These are phyloP conservation scores for Clathrus columnatus DNA, from an alignment of 768 basidiomycete genomes.

Conservation along the genomic window DNA sequence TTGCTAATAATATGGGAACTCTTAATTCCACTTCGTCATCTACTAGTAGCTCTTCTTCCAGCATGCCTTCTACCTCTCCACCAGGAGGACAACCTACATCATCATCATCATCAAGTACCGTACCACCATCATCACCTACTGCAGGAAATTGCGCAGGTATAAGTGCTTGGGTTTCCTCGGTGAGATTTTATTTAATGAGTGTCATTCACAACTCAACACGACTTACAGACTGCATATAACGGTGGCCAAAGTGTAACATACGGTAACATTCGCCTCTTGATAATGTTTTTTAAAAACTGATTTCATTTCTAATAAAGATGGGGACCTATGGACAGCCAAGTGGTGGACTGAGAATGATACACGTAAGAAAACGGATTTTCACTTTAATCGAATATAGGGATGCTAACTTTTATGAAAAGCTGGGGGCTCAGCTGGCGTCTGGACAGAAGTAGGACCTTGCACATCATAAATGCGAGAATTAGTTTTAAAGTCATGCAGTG, in stretches of 20 bases:
- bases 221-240: constrained; percentile 31
- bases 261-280: constrained; percentile 19
- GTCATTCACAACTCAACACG: not conserved
- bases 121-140: constrained; percentile 11
- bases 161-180: constrained; percentile 39
- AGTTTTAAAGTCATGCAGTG: not conserved
- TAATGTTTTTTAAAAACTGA: not conserved
- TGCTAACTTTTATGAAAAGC: constrained; percentile 9
- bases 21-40: not conserved
- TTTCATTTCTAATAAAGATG: constrained; percentile 23
- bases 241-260: constrained; percentile 40
- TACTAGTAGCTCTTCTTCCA: constrained; percentile 4
- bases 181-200: constrained; percentile 17
- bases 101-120: constrained; percentile 18
- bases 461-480: not conserved
- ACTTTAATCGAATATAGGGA: not conserved
- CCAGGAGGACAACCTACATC: no score
- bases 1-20: constrained; percentile 51
- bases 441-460: constrained; percentile 43
- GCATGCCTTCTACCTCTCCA: constrained; percentile 12
- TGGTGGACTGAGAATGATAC: constrained; percentile 58
- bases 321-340: constrained; percentile 49
- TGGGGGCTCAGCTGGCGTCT: constrained; percentile 38
- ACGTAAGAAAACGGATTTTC: constrained; percentile 30
- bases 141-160: constrained; percentile 28